phyloP scores from a whole-genome alignment of 2,329 filamentous ascomycete species.

The Aspergillus cejpii region DNA sequence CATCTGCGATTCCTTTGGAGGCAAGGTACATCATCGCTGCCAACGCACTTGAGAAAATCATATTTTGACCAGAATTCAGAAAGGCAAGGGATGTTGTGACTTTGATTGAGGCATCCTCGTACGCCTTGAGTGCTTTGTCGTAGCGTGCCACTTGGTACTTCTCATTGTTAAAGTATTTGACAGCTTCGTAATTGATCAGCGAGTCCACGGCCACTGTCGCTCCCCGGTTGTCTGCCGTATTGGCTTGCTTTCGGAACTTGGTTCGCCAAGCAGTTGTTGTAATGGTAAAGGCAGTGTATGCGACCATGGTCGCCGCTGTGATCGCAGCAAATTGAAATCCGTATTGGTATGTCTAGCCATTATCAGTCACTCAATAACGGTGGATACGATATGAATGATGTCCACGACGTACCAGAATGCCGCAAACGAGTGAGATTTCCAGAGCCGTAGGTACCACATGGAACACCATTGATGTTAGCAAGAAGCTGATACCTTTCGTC shows the following conservation, averaged over 20 bases:
- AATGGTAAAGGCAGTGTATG: conserved; percentile 95
- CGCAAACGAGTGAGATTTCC: conserved; percentile 92
- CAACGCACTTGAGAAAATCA: conserved; percentile 91
- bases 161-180: conserved; percentile 99
- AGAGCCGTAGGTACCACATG: conserved; percentile 89
- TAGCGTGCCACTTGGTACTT: conserved; percentile 88
- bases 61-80: conserved; percentile 89
- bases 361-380: conserved; percentile 5
- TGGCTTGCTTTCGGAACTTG: conserved; percentile 89
- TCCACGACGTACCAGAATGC: conserved; percentile 59
- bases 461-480: conserved; percentile 97
- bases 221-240: conserved; percentile 90
- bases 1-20: conserved; percentile 76
- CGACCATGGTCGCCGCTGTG: conserved; percentile 82
- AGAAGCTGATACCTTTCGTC: conserved; percentile 96
- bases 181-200: conserved; percentile 96
- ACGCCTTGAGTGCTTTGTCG: conserved; percentile 74
- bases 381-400: not conserved
- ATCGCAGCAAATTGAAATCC: conserved; percentile 86
- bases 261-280: conserved; percentile 95
- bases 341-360: conserved; percentile 74
- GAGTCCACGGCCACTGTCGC: conserved; percentile 95
- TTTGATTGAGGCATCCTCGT: conserved; percentile 93
- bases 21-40: conserved; percentile 99
- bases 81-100: conserved; percentile 89